phyloP scores from a whole-genome alignment of 345 rosid species.

The Hypericum perforatum region DNA sequence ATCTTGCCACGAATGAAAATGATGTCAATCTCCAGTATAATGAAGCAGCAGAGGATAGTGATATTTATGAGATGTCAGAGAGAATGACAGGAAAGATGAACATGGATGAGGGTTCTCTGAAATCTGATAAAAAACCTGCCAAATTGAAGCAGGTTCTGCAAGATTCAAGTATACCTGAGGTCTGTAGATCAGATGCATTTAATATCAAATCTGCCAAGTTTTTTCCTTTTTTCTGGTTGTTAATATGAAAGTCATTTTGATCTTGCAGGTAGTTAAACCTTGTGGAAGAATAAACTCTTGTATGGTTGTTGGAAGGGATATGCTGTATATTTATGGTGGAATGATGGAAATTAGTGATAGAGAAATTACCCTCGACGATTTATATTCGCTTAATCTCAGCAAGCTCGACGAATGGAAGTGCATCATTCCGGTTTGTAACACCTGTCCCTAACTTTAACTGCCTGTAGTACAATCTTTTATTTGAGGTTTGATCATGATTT shows the following conservation, averaged over 20 bases:
- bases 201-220: background rate
- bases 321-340: conserved; percentile 83
- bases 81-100: conserved; percentile 29
- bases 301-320: conserved; percentile 86
- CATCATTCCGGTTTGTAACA: conserved; percentile 72
- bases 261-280: conserved; percentile 71
- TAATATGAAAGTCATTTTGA: conserved; percentile 3
- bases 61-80: conserved; percentile 45
- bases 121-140: conserved; percentile 33
- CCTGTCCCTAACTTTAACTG: conserved; percentile 9
- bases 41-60: conserved; percentile 33
- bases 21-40: conserved; percentile 19
- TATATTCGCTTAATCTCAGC: conserved; percentile 88
- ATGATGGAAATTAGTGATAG: conserved; percentile 93
- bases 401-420: conserved; percentile 99
- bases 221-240: conserved; percentile 9
- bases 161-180: conserved; percentile 60
- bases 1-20: conserved; percentile 22
- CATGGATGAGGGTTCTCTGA: conserved; percentile 22
- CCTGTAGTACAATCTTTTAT: background rate
- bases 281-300: conserved; percentile 95
- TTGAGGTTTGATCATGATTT: background rate
- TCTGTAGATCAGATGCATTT: conserved; percentile 24
- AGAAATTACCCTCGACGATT: conserved; percentile 87
- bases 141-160: conserved; percentile 35